Percentiles rank a stretch among this genome's conserved stretches.
phyloP scores from a whole-genome alignment of 2,329 filamentous ascomycete species.

The Xylaria multiplex region DNA sequence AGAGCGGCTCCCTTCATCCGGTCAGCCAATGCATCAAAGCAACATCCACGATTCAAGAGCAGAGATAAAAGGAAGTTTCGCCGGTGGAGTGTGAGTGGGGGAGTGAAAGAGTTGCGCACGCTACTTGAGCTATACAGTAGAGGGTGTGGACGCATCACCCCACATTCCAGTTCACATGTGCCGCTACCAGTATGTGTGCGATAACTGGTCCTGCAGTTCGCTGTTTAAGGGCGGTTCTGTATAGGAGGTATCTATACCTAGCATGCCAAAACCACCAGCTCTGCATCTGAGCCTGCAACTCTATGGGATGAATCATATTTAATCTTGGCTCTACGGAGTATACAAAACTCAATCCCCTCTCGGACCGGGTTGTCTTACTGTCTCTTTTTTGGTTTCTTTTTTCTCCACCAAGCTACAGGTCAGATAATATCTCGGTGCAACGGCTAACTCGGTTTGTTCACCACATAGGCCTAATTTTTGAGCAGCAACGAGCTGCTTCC shows the following conservation, averaged over 20 bases:
- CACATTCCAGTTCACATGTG: constrained; percentile 29
- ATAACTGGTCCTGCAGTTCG: constrained; percentile 13
- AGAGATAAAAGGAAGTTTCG: constrained; percentile 27
- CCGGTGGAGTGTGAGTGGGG: constrained; percentile 20
- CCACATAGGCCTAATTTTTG: constrained; percentile 40
- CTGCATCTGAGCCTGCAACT: background rate
- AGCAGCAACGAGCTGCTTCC: constrained; percentile 46
- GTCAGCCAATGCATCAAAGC: constrained; percentile 22
- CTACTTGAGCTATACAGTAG: constrained; percentile 18
- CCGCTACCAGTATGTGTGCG: background rate
- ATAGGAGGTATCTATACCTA: background rate
- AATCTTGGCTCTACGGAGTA: background rate
- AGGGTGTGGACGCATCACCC: constrained; percentile 41
- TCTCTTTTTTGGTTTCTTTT: constrained; percentile 17
- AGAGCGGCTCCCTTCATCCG: constrained; percentile 26
- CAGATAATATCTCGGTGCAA: constrained; percentile 21
- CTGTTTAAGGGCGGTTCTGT: background rate
- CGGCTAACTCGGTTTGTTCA: constrained; percentile 36
- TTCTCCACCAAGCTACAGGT: constrained; percentile 21
- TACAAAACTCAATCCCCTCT: constrained; percentile 6
- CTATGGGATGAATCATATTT: constrained; percentile 16
- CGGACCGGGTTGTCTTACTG: constrained; percentile 18
- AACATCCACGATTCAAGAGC: constrained; percentile 20
- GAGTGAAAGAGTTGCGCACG: constrained; percentile 29
- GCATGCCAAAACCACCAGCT: constrained; percentile 11